Conservation (phyloP, 805 yeast genomes). For the Phaffomyces thermotolerans region DNA sequence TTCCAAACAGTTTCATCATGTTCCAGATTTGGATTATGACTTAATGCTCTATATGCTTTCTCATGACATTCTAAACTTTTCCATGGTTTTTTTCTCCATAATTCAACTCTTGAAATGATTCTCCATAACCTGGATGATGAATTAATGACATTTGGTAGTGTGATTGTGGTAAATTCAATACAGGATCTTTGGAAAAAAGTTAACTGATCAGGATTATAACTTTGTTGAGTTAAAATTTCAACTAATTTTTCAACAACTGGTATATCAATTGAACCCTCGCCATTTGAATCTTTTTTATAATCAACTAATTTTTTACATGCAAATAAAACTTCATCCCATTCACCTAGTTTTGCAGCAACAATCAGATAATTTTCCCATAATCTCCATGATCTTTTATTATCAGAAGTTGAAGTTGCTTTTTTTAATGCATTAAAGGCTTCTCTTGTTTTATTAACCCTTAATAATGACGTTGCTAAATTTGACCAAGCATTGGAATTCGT, state of each 20-base stretch:
- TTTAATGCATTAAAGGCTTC: conserved; percentile 85
- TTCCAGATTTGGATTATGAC: conserved; percentile 57
- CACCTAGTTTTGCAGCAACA: conserved; percentile 74
- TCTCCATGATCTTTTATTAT: conserved; percentile 70
- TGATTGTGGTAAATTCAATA: conserved; percentile 61
- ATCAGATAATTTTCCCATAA: conserved; percentile 82
- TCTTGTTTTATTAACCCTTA: conserved; percentile 52
- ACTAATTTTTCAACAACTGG: conserved; percentile 70
- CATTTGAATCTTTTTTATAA: conserved; percentile 45
- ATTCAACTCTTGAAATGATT: conserved; percentile 72
- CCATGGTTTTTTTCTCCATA: conserved; percentile 89
- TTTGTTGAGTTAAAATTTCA: conserved; percentile 49
- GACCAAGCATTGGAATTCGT: conserved; percentile 83
- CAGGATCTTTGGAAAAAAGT: conserved; percentile 63
- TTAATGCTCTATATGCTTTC: conserved; percentile 71
- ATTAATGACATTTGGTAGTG: conserved; percentile 64
- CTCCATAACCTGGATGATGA: conserved; percentile 63
- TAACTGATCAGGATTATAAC: conserved; percentile 32
- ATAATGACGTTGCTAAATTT: conserved; percentile 75
- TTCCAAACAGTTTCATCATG: conserved; percentile 61
- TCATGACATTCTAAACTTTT: conserved; percentile 77
- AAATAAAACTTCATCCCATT: conserved; percentile 81
- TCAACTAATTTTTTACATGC: conserved; percentile 64
- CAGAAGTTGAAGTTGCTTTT: conserved; percentile 68
- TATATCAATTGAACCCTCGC: conserved; percentile 64